phyloP scores from a whole-genome alignment of 2,329 filamentous ascomycete species.

The Colletotrichum coccodes region DNA sequence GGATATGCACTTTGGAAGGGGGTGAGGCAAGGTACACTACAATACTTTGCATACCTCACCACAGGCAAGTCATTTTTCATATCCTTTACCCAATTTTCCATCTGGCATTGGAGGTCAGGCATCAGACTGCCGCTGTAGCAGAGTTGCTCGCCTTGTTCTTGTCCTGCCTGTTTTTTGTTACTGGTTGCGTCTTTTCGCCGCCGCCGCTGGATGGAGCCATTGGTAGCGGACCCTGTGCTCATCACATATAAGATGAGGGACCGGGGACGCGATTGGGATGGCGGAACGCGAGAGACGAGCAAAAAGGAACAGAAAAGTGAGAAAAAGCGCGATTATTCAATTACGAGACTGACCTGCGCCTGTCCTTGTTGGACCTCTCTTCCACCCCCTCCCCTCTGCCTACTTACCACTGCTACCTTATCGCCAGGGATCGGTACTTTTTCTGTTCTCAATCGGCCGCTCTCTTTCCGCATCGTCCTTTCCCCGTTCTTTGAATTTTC shows the following conservation, averaged over 20 bases:
- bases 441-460: constrained; percentile 3
- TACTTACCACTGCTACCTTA: neutral
- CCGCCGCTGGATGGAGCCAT: neutral
- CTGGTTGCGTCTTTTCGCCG: neutral
- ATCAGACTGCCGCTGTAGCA: constrained; percentile 13
- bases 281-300: neutral
- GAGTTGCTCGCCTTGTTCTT: constrained; percentile 1
- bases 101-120: constrained; percentile 9
- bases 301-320: neutral
- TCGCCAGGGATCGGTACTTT: constrained; percentile 7
- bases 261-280: neutral
- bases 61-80: constrained; percentile 1
- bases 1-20: neutral
- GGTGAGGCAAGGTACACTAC: constrained; percentile 10
- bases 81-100: neutral
- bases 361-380: constrained; percentile 5
- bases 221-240: constrained; percentile 9
- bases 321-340: constrained; percentile 20
- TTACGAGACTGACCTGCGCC: neutral
- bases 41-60: constrained; percentile 2
- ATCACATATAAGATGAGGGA: constrained; percentile 20
- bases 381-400: neutral
- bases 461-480: constrained; percentile 3
- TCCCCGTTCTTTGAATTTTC: neutral
- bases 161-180: neutral